Base-by-base conservation (phyloP, 2,329 filamentous ascomycete species). In the Sclerotinia glacialis region DNA sequence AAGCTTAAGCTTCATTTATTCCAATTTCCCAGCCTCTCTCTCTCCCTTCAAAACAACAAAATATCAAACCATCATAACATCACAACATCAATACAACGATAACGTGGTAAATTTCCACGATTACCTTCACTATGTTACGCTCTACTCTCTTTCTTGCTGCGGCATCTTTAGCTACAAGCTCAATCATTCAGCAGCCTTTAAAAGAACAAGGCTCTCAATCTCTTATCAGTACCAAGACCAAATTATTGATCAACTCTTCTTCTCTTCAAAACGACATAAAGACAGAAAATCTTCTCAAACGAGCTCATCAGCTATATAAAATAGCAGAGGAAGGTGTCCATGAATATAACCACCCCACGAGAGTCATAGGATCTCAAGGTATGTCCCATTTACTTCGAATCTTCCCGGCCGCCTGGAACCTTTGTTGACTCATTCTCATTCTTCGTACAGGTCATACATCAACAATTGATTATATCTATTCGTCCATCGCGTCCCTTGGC, bases 361-460 rank as follows among this genome's bases (percentile, higher is more conserved):
- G 89, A 64, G 88, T 91, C 28, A 90, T 91, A 70, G 88, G 89
- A 40, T 89, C 86, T 69, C 74, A 83, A 74, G 86, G 86, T 87
- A 77, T 66, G 71, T 44, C 37, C 14, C 49, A 55, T 55, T 40
- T 18, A 9, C 23, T 63, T 53, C 28, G 9, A 50, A 58, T 52
- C 65, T 23, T 42, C 55, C 67, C 34, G 2, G 12, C 26, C 2
- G 50, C 68, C 4, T 18, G 63, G 16, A 56, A 65, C 18, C 16
- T 44, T 37, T 46, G 34, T 37, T 64, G 56, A 65, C 69, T 68
- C 46, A 65, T 73, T 61, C 69, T 68, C 46, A 65, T 73, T 61
- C 73, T 69, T 69, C 66, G 71, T 42, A 74, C 69, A 84, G 88
- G 88, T 34, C 89, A 91, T 72, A 73, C 80, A n/a, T 85, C 81